phyloP scores from a whole-genome alignment of 352 stramenopile genomes.

The Globisporangium middletonii region DNA sequence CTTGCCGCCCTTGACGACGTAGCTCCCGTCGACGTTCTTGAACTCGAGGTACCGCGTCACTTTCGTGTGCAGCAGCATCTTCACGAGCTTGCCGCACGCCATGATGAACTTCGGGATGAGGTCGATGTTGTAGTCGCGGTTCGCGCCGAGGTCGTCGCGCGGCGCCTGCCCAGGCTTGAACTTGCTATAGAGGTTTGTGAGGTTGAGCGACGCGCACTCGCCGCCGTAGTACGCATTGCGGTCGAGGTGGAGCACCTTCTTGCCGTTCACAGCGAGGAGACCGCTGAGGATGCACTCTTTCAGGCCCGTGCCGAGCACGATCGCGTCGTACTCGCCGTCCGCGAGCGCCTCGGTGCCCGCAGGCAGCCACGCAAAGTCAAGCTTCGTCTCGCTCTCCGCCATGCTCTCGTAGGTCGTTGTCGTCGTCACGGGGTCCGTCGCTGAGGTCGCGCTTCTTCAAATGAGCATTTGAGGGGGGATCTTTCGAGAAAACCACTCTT shows the following conservation, averaged over 20 bases:
- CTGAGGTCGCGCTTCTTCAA: no score
- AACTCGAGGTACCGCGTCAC: conserved; percentile 99
- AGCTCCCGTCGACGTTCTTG: conserved; percentile 98
- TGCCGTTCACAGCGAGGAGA: conserved; percentile 91
- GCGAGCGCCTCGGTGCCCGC: conserved; percentile 93
- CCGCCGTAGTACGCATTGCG: conserved; percentile 98
- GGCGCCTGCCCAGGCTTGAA: conserved; percentile 77
- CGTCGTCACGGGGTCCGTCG: no score
- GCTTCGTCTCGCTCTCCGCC: conserved; percentile 56
- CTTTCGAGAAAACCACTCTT: neutral
- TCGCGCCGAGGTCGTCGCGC: conserved; percentile 86
- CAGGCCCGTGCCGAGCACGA: conserved; percentile 98
- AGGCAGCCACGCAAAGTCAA: conserved; percentile 93
- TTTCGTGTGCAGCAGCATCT: conserved; percentile 97
- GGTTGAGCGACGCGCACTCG: conserved; percentile 97
- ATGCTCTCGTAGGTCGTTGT: conserved; percentile 19
- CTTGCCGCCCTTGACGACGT: conserved; percentile 97
- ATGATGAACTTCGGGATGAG: conserved; percentile 99
- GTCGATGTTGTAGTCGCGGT: conserved; percentile 99
- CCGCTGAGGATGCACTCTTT: conserved; percentile 99
- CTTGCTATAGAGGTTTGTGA: conserved; percentile 97
- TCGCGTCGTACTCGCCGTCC: conserved; percentile 99
- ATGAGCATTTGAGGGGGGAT: neutral
- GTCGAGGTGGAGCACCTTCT: conserved; percentile 97
- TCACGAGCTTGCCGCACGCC: conserved; percentile 98